A percentile compares a stretch with the other conserved stretches of the same genome.
Conservation (phyloP, 73 alveolate species). For the Tetrahymena malaccensis region DNA sequence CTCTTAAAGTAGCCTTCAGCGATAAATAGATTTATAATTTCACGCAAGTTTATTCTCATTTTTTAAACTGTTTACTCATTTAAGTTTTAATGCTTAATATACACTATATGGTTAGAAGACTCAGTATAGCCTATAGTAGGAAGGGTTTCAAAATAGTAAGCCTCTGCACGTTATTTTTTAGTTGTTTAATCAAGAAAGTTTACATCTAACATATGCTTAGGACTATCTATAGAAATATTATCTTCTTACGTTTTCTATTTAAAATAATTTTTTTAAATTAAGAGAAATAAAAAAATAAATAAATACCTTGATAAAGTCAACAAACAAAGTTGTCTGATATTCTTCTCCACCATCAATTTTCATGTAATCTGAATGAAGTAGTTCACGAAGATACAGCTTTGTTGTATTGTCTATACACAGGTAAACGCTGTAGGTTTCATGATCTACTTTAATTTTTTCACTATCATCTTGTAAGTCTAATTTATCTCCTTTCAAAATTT, state of each 20-base stretch:
- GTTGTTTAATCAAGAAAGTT: not conserved
- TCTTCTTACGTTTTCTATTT: not conserved
- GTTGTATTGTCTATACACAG: not conserved
- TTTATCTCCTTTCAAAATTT: not conserved
- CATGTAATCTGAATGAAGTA: not conserved
- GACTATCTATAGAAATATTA: not conserved
- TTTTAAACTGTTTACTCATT: slow-evolving; percentile 1
- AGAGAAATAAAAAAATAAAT: not conserved
- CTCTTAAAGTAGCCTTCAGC: slow-evolving; percentile 42
- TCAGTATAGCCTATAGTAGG: slow-evolving; percentile 5
- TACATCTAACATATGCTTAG: not conserved
- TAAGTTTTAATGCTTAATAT: slow-evolving; percentile 24
- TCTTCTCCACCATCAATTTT: not conserved
- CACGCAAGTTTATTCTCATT: slow-evolving; percentile 30
- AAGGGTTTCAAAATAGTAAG: not conserved
- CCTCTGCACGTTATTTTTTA: not conserved
- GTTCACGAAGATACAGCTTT: not conserved
- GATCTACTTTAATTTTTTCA: not conserved
- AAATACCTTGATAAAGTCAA: not conserved
- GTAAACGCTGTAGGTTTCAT: not conserved
- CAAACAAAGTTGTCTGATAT: not conserved
- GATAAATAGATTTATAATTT: slow-evolving; percentile 21
- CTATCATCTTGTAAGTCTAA: not conserved
- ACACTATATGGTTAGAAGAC: slow-evolving; percentile 26
- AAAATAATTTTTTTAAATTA: not conserved